A percentile compares a stretch with the other conserved stretches of the same genome.
phyloP scores from a whole-genome alignment of 2,329 filamentous ascomycete species.

The Tolypocladium capitatum region DNA sequence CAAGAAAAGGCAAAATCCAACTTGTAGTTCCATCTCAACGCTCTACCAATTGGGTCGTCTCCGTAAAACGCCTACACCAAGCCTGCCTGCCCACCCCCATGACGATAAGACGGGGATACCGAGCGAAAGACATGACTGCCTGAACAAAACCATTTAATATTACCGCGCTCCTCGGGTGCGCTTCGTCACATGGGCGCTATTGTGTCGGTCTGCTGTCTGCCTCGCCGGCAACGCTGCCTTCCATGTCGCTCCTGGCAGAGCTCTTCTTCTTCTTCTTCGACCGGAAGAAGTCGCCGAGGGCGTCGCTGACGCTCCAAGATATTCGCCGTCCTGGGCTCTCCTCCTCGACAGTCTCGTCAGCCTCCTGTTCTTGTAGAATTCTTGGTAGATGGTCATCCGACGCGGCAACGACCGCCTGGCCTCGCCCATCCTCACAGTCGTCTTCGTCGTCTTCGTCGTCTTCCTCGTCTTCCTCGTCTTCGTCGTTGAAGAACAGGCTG shows the following conservation, averaged over 20 bases:
- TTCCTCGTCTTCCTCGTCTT: no score
- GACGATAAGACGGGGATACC: neutral
- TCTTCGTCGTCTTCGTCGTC: slow-evolving; percentile 33
- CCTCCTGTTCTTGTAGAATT: slow-evolving; percentile 8
- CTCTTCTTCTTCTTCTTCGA: slow-evolving; percentile 19
- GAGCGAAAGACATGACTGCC: neutral
- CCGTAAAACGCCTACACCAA: neutral
- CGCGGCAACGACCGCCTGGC: slow-evolving; percentile 8
- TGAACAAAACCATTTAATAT: neutral
- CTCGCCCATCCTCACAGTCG: slow-evolving; percentile 8
- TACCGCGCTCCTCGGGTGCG: neutral
- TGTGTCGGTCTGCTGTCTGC: neutral
- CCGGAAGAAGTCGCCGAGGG: slow-evolving; percentile 26
- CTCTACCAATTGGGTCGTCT: neutral
- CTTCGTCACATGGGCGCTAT: neutral
- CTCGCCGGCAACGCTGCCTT: neutral
- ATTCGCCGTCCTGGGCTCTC: slow-evolving; percentile 15
- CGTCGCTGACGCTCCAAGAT: slow-evolving; percentile 28
- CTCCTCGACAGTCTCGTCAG: slow-evolving; percentile 4
- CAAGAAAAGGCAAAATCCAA: neutral
- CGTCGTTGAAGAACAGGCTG: slow-evolving; percentile 40
- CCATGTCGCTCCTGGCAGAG: slow-evolving; percentile 6
- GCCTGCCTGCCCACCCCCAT: neutral
- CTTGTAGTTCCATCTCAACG: neutral
- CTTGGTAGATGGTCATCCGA: slow-evolving; percentile 14